Conservation (phyloP, 805 yeast species). For the Candida palmyrensis region DNA sequence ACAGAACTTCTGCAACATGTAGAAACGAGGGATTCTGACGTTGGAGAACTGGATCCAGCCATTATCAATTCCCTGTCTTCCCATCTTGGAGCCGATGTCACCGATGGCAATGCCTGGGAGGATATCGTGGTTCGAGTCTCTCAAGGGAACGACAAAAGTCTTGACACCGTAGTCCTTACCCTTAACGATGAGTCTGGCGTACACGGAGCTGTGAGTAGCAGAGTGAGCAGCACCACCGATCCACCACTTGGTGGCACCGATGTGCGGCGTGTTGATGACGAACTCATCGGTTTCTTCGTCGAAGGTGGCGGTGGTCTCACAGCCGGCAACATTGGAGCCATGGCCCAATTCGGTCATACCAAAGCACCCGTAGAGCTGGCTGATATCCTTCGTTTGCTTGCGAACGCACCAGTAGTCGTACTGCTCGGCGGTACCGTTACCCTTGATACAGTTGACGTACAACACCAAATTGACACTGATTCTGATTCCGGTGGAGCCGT, state of each 20-base stretch:
- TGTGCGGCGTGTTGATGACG: conserved; percentile 77
- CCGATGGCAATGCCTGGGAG: conserved; percentile 81
- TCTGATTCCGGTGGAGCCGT: conserved; percentile 35
- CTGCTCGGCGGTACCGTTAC: conserved; percentile 37
- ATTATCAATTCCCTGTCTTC: conserved; percentile 91
- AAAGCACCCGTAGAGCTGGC: conserved; percentile 69
- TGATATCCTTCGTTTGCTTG: conserved; percentile 28
- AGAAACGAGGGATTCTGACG: conserved; percentile 79
- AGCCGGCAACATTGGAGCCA: conserved; percentile 90
- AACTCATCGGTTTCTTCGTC: conserved; percentile 63
- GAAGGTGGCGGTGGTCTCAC: conserved; percentile 88
- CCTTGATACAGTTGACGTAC: conserved; percentile 33
- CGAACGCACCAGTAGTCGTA: conserved; percentile 32
- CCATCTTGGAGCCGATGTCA: conserved; percentile 94
- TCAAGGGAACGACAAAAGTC: conserved; percentile 84
- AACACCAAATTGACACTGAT: conserved; percentile 36
- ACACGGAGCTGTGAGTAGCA: conserved; percentile 81
- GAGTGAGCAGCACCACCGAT: conserved; percentile 97
- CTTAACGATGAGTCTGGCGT: conserved; percentile 75
- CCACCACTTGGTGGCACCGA: conserved; percentile 98
- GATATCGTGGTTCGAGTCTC: conserved; percentile 69
- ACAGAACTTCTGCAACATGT: conserved; percentile 77
- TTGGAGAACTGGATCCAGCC: conserved; percentile 93
- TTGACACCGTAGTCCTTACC: conserved; percentile 90
- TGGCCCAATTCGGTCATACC: conserved; percentile 93